These are phyloP conservation scores for Eucalyptus tenuipes DNA, from an alignment of 345 rosid species.

Conservation along the genomic window DNA sequence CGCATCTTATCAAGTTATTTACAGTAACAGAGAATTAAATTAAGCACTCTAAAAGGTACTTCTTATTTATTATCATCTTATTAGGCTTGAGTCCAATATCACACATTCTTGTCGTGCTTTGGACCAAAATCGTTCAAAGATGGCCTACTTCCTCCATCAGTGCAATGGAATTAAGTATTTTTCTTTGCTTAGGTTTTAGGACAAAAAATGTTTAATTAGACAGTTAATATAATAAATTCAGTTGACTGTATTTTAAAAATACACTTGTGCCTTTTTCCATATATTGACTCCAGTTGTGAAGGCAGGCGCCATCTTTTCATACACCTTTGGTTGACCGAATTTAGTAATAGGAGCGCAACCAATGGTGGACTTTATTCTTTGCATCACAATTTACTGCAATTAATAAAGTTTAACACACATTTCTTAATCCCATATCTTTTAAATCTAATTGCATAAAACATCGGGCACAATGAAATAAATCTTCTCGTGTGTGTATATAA, in stretches of 20 bases:
- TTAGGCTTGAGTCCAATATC: neutral
- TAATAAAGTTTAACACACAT: neutral
- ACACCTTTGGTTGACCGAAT: neutral
- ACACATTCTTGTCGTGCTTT: neutral
- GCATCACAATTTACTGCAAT: neutral
- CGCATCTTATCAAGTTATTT: accelerated
- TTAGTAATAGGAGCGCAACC: neutral
- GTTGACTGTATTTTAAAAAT: neutral
- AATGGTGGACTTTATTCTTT: neutral
- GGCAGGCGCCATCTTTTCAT: neutral
- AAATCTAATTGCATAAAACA: neutral
- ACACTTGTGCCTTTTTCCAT: neutral
- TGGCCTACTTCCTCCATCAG: neutral
- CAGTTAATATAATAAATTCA: neutral
- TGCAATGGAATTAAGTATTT: neutral
- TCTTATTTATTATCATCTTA: neutral
- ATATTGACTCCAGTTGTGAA: neutral
- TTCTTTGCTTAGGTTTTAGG: neutral
- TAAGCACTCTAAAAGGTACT: neutral
- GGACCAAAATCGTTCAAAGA: neutral
- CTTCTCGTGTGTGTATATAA: neutral
- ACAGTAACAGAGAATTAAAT: accelerated
- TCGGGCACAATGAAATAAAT: neutral
- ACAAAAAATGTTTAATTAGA: neutral
- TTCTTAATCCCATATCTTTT: neutral